Evolutionary conservation across 2,329 filamentous ascomycete species (phyloP).

Genomic region (Ophiostoma sp.): DNA sequence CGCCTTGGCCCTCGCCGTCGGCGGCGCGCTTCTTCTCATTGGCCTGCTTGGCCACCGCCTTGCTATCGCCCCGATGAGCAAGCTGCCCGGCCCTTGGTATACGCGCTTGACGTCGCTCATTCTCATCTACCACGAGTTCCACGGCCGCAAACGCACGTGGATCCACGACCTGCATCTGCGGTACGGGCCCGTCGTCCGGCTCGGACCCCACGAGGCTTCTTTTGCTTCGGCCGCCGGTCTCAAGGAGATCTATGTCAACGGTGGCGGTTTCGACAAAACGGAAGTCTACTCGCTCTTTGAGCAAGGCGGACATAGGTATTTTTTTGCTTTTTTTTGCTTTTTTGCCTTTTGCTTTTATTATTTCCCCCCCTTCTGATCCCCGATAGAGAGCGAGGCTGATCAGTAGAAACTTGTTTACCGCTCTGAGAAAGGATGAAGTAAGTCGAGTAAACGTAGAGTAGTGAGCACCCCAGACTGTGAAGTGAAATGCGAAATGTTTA

Average conservation of each 20-base stretch:
- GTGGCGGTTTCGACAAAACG: slow-evolving; percentile 21
- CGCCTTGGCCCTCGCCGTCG: slow-evolving; percentile 12
- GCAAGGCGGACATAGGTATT: slow-evolving; percentile 28
- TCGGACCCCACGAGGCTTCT: slow-evolving; percentile 19
- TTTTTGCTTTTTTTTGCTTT: background rate
- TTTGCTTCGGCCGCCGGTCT: slow-evolving; percentile 20
- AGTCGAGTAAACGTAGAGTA: background rate
- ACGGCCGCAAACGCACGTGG: slow-evolving; percentile 21
- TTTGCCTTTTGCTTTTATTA: background rate
- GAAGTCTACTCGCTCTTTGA: slow-evolving; percentile 21
- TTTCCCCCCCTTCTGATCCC: no score
- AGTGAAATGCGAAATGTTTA: background rate
- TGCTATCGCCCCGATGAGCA: background rate
- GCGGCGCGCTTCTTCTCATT: background rate
- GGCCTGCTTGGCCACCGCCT: slow-evolving; percentile 17
- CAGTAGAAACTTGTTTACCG: slow-evolving; percentile 5
- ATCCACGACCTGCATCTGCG: slow-evolving; percentile 19
- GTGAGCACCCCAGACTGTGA: background rate
- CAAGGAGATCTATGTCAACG: slow-evolving; percentile 16
- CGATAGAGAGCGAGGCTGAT: background rate
- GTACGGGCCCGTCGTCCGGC: slow-evolving; percentile 21
- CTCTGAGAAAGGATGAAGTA: slow-evolving; percentile 30
- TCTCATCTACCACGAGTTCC: slow-evolving; percentile 19
- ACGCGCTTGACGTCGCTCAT: slow-evolving; percentile 14
- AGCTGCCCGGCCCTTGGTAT: slow-evolving; percentile 22